A percentile compares a stretch with the other conserved stretches of the same genome.
Conservation (phyloP, 2,329 filamentous ascomycete species). For the Neurospora sp. region DNA sequence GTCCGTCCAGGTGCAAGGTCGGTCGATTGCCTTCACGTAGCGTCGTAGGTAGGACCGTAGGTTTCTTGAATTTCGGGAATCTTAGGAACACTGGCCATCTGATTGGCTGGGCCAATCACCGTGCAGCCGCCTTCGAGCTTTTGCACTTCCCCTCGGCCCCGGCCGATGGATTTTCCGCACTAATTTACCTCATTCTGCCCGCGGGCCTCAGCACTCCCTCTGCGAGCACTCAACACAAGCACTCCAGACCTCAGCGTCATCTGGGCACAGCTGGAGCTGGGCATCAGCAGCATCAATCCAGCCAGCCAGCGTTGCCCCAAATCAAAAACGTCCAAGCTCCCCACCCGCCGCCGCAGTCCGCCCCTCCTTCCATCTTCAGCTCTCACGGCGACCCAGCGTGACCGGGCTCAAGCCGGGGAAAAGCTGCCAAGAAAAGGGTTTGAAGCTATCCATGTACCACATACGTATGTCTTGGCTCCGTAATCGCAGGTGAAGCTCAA, state of each 20-base stretch:
- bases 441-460: background rate
- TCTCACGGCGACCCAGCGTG: background rate
- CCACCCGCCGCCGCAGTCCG: background rate
- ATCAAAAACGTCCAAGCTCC: background rate
- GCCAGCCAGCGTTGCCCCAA: background rate
- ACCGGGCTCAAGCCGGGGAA: background rate
- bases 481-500: background rate
- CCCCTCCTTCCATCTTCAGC: background rate
- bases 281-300: background rate
- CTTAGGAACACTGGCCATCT: conserved; percentile 19
- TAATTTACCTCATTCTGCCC: background rate
- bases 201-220: background rate
- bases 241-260: background rate
- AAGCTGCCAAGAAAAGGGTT: background rate
- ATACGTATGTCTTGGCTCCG: background rate
- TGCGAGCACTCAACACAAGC: background rate
- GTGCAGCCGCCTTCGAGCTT: background rate
- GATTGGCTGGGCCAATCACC: conserved; percentile 15
- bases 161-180: conserved; percentile 17
- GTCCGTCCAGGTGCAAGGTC: conserved; percentile 12
- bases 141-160: conserved; percentile 2
- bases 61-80: conserved; percentile 22
- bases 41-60: conserved; percentile 6
- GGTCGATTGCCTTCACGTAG: background rate
- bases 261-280: background rate